Base-by-base conservation (phyloP, 1,284 basidiomycete genomes). In the Macrocystidia cucumis region DNA sequence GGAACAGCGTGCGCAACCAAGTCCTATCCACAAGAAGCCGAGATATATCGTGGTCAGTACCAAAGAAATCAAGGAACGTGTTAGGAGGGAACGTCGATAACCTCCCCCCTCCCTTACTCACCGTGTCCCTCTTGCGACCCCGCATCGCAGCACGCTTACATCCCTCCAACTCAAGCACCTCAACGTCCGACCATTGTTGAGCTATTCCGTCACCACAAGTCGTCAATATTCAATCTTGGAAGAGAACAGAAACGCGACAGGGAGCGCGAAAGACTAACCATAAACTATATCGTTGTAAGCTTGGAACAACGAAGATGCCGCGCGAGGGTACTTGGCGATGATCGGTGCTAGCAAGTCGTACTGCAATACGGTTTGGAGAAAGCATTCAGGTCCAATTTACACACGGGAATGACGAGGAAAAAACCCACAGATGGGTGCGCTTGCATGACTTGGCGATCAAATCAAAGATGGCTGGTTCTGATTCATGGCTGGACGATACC, bases 1-100 rank as follows among this genome's bases (percentile, higher is more conserved):
- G 84, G 84, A 0, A 87, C 65, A 19, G 83, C 77, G 45, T 69
- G 57, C 11, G n/a, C n/a, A n/a, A n/a, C n/a, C n/a, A n/a, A n/a
- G n/a, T n/a, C n/a, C n/a, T n/a, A n/a, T n/a, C n/a, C n/a, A n/a
- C n/a, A n/a, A n/a, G n/a, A n/a, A n/a, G n/a, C n/a, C 73, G 59
- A 6, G 51, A 29, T 7, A 50, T 44, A 2, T 63, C 57, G 63
- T 73, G 42, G 16, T 16, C 16, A 32, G 20, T 28, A 32, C 12
- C 26, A 33, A 39, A 31, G 20, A 9, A 29, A 14, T 39, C 20
- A 34, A 31, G 30, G 7, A 13, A 26, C 3, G 23, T 9, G 13
- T 34, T 14, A 32, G 17, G n/a, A 18, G 22, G 17, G 27, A n/a
- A n/a, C n/a, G n/a, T n/a, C n/a, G n/a, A n/a, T n/a, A n/a, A n/a